phyloP scores from a whole-genome alignment of 371 early-diverging fungal species.

The Coemansia sp. region DNA sequence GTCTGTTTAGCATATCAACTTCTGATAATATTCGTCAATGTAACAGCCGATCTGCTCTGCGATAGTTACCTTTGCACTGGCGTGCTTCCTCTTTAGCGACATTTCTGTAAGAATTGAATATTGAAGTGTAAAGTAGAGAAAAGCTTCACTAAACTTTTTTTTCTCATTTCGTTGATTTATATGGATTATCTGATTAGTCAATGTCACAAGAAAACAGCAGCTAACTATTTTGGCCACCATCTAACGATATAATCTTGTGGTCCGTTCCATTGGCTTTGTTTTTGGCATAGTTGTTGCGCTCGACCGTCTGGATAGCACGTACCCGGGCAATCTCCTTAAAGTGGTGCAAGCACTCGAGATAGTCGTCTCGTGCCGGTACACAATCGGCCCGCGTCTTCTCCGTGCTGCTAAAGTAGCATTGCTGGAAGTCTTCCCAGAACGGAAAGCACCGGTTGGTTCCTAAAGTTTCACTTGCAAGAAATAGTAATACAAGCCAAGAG shows the following conservation, averaged over 20 bases:
- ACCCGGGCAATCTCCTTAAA: slow-evolving; percentile 66
- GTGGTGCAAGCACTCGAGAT: slow-evolving; percentile 80
- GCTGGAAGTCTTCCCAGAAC: slow-evolving; percentile 83
- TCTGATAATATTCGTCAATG: no score
- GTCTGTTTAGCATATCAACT: neutral
- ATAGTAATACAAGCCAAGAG: no score
- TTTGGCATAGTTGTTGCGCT: slow-evolving; percentile 45
- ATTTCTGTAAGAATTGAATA: slow-evolving; percentile 1
- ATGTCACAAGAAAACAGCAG: no score
- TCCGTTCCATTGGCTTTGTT: slow-evolving; percentile 41
- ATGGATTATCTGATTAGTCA: slow-evolving; percentile 1
- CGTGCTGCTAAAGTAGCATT: slow-evolving; percentile 68
- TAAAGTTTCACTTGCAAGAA: slow-evolving; percentile 23
- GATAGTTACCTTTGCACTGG: slow-evolving; percentile 19
- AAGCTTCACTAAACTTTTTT: neutral
- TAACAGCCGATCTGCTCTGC: neutral
- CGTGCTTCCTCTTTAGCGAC: slow-evolving; percentile 36
- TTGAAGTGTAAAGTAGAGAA: neutral
- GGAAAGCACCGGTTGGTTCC: slow-evolving; percentile 82
- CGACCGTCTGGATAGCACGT: slow-evolving; percentile 47
- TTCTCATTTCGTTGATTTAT: neutral
- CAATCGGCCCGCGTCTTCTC: slow-evolving; percentile 73
- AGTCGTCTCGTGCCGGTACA: slow-evolving; percentile 72
- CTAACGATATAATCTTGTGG: slow-evolving; percentile 40
- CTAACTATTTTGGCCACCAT: neutral